Conservation (phyloP, 345 rosid species). For the Melastoma malabathricum region DNA sequence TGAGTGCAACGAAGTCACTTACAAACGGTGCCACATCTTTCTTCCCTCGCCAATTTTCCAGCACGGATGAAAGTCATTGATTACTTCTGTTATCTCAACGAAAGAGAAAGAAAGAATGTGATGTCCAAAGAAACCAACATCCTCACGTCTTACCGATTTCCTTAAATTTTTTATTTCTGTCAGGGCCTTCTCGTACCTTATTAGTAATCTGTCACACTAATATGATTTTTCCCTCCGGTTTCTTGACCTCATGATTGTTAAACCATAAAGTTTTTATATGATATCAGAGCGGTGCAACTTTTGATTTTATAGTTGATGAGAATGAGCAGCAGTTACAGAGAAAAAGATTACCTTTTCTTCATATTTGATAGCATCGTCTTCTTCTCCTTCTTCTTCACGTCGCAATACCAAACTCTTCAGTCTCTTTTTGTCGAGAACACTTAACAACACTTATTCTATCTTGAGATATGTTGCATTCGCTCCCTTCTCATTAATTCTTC, state of each 20-base stretch:
- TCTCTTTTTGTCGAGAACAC: conserved; percentile 25
- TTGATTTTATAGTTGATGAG: neutral
- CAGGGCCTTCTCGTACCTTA: conserved; percentile 37
- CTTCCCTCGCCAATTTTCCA: conserved; percentile 79
- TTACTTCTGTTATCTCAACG: conserved; percentile 66
- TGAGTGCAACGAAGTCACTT: conserved; percentile 50
- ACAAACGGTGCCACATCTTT: conserved; percentile 58
- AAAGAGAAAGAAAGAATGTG: conserved; percentile 67
- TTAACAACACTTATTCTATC: conserved; percentile 26
- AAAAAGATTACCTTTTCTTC: conserved; percentile 43
- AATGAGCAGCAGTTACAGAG: conserved; percentile 5
- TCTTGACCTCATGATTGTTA: conserved; percentile 24
- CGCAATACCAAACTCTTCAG: conserved; percentile 30
- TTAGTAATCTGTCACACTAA: conserved; percentile 59
- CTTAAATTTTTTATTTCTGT: conserved; percentile 28
- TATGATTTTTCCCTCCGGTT: conserved; percentile 66
- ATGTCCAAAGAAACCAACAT: conserved; percentile 30
- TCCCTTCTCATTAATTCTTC: conserved; percentile 19
- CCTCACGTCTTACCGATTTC: conserved; percentile 23
- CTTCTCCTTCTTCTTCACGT: conserved; percentile 65
- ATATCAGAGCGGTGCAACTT: too few species aligned
- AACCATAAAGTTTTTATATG: too few species aligned
- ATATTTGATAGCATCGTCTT: conserved; percentile 55
- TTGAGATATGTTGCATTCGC: conserved; percentile 18
- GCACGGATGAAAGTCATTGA: conserved; percentile 55